Evolutionary conservation across 495 filamentous ascomycete genomes (phyloP).

Genomic region (Aspergillus heteromorphus): DNA sequence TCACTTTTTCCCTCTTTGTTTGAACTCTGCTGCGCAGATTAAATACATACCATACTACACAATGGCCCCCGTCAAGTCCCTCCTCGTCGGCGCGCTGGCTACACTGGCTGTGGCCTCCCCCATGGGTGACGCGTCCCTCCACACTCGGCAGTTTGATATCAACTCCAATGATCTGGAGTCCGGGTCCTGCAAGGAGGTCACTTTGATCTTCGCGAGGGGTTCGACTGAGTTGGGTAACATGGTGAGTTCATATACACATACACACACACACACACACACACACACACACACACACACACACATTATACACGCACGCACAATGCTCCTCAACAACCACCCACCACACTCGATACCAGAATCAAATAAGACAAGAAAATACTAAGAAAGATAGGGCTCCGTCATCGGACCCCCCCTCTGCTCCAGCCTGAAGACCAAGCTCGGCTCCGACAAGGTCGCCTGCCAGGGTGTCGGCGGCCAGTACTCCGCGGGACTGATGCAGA

Average conservation of each 20-base stretch:
- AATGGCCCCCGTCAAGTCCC: conserved; percentile 9
- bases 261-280: not conserved
- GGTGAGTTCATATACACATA: conserved; percentile 20
- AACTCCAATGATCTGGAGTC: conserved; percentile 37
- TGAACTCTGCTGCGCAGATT: too few relatives aligned
- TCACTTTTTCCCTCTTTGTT: too few relatives aligned
- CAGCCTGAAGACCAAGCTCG: conserved; percentile 26
- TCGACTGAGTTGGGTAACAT: conserved; percentile 49
- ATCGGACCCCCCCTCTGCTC: conserved; percentile 36
- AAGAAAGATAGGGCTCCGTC: conserved; percentile 28
- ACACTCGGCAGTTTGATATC: conserved; percentile 7
- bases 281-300: not conserved
- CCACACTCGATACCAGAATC: too few relatives aligned
- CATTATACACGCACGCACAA: too few relatives aligned
- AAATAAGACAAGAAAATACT: not conserved
- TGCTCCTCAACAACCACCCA: too few relatives aligned
- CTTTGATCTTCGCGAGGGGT: conserved; percentile 49
- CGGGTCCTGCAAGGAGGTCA: conserved; percentile 39
- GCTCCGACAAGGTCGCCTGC: conserved; percentile 23
- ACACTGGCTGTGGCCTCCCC: conserved; percentile 15
- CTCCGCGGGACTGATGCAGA: conserved; percentile 19
- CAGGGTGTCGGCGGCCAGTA: conserved; percentile 33
- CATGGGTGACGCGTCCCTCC: conserved; percentile 8
- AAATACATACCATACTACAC: not conserved
- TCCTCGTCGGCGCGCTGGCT: conserved; percentile 15